Percentiles rank a stretch among this genome's conserved stretches.
Conservation (phyloP, 2,329 filamentous ascomycete species). For the Sporothrix humicola region DNA sequence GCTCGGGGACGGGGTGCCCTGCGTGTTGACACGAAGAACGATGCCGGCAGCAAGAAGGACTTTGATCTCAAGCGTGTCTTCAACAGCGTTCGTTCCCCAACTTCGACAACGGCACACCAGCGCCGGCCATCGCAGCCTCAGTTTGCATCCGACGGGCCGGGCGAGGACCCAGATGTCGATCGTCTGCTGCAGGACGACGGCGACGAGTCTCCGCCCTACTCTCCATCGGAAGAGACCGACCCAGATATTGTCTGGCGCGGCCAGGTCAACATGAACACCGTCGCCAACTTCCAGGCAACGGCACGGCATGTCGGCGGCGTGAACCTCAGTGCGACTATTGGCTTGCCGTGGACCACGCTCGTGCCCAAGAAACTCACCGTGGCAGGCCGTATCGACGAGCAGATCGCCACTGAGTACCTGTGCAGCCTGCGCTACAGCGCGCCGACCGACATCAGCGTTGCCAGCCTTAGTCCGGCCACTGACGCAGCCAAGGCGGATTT, state of each 20-base stretch:
- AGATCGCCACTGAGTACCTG: slow-evolving; percentile 87
- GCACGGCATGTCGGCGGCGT: slow-evolving; percentile 86
- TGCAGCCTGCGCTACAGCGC: slow-evolving; percentile 82
- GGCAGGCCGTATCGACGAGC: slow-evolving; percentile 79
- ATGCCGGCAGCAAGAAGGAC: slow-evolving; percentile 60
- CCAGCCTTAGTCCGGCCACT: slow-evolving; percentile 71
- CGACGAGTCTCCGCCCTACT: slow-evolving; percentile 81
- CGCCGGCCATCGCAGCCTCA: slow-evolving; percentile 57
- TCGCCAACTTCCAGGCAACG: slow-evolving; percentile 76
- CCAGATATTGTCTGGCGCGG: slow-evolving; percentile 80
- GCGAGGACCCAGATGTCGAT: slow-evolving; percentile 87
- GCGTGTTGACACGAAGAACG: slow-evolving; percentile 53
- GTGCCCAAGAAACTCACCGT: slow-evolving; percentile 73
- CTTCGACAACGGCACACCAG: slow-evolving; percentile 49
- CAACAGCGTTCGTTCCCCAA: slow-evolving; percentile 79
- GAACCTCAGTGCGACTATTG: slow-evolving; percentile 68
- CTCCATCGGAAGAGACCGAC: slow-evolving; percentile 75
- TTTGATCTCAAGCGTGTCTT: slow-evolving; percentile 90
- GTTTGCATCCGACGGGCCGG: slow-evolving; percentile 59
- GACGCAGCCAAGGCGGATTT: slow-evolving; percentile 68
- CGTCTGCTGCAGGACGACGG: slow-evolving; percentile 82
- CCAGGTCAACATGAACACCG: slow-evolving; percentile 73
- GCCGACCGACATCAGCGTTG: slow-evolving; percentile 82
- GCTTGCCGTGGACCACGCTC: slow-evolving; percentile 70
- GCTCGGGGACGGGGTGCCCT: slow-evolving; percentile 35